Evolutionary conservation across 352 stramenopile genomes (phyloP), one percentile per base, ranked within the genome.

Genomic region (Sclerospora graminicola): DNA sequence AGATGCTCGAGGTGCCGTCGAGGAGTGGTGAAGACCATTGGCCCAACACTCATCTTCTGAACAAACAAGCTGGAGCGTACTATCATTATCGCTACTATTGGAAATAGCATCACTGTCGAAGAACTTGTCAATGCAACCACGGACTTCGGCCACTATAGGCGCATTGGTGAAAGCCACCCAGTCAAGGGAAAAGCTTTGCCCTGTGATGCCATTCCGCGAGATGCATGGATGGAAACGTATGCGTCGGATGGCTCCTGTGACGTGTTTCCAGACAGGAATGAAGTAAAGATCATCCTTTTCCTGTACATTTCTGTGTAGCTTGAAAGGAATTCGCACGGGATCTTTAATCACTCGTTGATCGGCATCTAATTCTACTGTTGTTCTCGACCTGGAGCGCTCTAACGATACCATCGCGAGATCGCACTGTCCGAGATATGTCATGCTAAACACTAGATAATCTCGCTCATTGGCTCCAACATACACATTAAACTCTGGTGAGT

Each of bases 101-200:
- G n/a, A 33, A 13, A 41, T 13, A 18, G 54, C 37, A 5, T 54
- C 29, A 11, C 56, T 24, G 44, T 61, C 58, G 31, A n/a, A n/a
- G 48, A 83, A 90, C 18, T 73, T 67, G 48, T 90, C 75, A 35
- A 90, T 82, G 36, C 78, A 90, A 1, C 75, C 78, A 3, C 70
- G 72, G n/a, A 90, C 73, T 51, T 84, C 81, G 13, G 66, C 74
- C 38, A 88, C 63, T 7, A 84, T 55, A 13, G 75, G 75, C 2
- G 78, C 75, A 65, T 87, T 87, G 7, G 65, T 51, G 38, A 84
- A 79, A 4, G 69, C 71, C 27, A 84, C 48, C 75, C 75, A 87
- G 51, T 87, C 75, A 34, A 87, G 57, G 3, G 74, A 63, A 39
- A 87, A 82, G 29, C 62, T 77, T 48, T 87, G 75, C 0, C 71